Evolutionary conservation across 495 filamentous ascomycete genomes (phyloP).

Genomic region (Daldinia bambusicola): DNA sequence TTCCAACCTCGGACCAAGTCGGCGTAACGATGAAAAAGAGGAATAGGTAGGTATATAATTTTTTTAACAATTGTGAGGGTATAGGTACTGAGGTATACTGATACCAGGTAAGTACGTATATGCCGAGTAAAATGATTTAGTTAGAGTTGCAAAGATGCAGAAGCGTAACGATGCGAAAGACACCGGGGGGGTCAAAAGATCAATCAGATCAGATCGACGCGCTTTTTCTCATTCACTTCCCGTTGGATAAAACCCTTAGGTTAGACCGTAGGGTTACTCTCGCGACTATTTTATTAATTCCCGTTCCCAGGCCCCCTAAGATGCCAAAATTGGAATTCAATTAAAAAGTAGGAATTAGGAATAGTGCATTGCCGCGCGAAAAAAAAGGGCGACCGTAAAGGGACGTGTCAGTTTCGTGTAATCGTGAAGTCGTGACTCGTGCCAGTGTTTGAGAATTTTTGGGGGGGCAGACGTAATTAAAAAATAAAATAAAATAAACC

Average conservation of each 20-base stretch:
- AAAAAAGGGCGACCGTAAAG: constrained; percentile 34
- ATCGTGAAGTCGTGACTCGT: constrained; percentile 46
- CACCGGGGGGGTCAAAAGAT: neutral
- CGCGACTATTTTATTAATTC: constrained; percentile 52
- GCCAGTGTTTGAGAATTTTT: neutral
- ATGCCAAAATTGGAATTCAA: constrained; percentile 46
- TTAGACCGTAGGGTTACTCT: constrained; percentile 38
- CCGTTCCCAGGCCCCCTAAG: constrained; percentile 47
- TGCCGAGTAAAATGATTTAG: too few species aligned
- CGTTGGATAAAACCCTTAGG: constrained; percentile 12
- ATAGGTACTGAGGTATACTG: too few species aligned
- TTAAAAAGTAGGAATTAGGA: constrained; percentile 53
- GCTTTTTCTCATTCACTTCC: constrained; percentile 46
- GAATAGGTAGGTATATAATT: neutral
- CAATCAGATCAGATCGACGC: constrained; percentile 62
- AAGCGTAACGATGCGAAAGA: constrained; percentile 11
- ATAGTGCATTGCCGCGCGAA: constrained; percentile 46
- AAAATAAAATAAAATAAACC: constrained; percentile 10
- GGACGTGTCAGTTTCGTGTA: constrained; percentile 53
- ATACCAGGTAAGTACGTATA: neutral
- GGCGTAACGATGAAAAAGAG: neutral
- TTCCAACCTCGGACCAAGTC: neutral
- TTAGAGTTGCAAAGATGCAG: neutral
- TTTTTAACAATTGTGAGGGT: neutral
- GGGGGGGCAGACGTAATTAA: constrained; percentile 7